These are phyloP conservation scores for Saposhnikovia divaricata DNA, from an alignment of 129 eudicot genomes.

Conservation along the genomic window DNA sequence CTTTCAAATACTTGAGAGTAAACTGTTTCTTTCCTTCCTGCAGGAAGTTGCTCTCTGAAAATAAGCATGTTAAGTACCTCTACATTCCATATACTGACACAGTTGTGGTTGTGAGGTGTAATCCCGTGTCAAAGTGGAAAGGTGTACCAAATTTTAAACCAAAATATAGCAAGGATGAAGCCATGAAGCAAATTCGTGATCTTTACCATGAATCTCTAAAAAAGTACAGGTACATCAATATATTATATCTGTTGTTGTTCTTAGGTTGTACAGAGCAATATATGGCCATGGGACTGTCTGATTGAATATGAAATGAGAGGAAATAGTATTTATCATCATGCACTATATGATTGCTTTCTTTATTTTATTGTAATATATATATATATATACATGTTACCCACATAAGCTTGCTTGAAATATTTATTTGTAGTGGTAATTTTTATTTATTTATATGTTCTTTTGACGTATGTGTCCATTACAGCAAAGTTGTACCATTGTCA, in stretches of 20 bases:
- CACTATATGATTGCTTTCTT: neutral
- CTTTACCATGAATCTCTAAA: constrained; percentile 51
- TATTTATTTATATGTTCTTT: neutral
- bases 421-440: neutral
- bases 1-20: neutral
- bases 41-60: constrained; percentile 86
- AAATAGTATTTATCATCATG: neutral
- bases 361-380: neutral
- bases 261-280: neutral
- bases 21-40: constrained; percentile 15
- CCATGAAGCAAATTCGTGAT: constrained; percentile 76
- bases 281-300: neutral
- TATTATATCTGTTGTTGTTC: neutral
- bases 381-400: neutral
- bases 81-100: constrained; percentile 91
- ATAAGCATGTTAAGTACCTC: constrained; percentile 91
- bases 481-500: neutral
- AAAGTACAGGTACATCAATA: constrained; percentile 64
- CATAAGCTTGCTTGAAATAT: neutral
- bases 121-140: constrained; percentile 78
- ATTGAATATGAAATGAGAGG: neutral
- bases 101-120: constrained; percentile 92
- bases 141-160: constrained; percentile 73
- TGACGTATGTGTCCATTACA: neutral
- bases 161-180: constrained; percentile 72